These are phyloP conservation scores for Platanthera guangdongensis DNA, from an alignment of 106 monocot genomes.

Conservation along the genomic window DNA sequence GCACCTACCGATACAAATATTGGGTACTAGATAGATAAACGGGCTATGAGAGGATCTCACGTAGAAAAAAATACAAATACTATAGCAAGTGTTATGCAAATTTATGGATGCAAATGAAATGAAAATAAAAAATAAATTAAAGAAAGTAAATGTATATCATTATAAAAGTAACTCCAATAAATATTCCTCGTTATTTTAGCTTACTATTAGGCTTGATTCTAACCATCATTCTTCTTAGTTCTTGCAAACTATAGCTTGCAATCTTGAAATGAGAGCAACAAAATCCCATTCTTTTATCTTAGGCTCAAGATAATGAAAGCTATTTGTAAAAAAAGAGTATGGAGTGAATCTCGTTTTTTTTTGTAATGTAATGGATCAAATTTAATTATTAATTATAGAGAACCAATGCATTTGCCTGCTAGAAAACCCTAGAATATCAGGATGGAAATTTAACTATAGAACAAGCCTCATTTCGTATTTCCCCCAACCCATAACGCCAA, in stretches of 20 bases:
- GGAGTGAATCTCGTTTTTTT: too few species aligned
- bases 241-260: neutral
- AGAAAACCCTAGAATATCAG: neutral
- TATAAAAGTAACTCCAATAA: neutral
- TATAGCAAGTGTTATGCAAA: neutral
- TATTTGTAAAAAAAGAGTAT: too few species aligned
- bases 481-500: neutral
- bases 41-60: neutral
- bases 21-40: too few species aligned
- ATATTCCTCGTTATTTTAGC: neutral
- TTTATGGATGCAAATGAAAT: neutral
- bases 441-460: neutral
- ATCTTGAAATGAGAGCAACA: neutral
- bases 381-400: neutral
- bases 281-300: too few species aligned
- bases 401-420: neutral
- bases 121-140: neutral
- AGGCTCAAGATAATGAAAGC: too few species aligned
- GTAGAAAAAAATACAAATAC: neutral
- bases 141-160: neutral
- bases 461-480: neutral
- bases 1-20: too few species aligned
- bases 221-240: neutral
- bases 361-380: neutral
- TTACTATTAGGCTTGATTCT: neutral